Conservation (phyloP, 1,284 basidiomycete species). For the Ceratobasidium papillatum region DNA sequence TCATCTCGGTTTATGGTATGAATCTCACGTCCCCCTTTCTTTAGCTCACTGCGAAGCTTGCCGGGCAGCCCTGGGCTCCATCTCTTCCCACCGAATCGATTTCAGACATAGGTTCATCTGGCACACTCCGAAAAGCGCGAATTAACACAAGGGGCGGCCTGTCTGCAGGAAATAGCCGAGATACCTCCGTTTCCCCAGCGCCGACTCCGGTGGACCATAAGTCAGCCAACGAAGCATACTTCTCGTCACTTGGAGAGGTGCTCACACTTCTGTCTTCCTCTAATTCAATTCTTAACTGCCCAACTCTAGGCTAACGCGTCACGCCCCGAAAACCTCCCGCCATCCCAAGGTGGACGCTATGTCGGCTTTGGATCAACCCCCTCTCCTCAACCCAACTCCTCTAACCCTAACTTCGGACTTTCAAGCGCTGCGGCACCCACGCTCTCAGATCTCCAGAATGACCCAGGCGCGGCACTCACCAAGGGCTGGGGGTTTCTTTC, state of each 20-base stretch:
- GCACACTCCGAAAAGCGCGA: slow-evolving; percentile 67
- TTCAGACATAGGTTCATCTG: slow-evolving; percentile 35
- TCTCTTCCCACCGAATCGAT: slow-evolving; percentile 63
- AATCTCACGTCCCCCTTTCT: slow-evolving; percentile 42
- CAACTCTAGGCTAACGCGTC: slow-evolving; percentile 63
- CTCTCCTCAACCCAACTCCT: slow-evolving; percentile 58
- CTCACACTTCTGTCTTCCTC: slow-evolving; percentile 1
- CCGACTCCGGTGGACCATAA: slow-evolving; percentile 68
- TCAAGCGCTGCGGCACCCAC: slow-evolving; percentile 77
- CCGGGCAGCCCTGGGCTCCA: slow-evolving; percentile 75
- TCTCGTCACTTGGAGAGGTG: slow-evolving; percentile 70
- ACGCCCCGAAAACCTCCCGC: slow-evolving; percentile 75
- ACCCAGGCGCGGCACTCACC: slow-evolving; percentile 76
- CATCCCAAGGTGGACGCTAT: slow-evolving; percentile 86
- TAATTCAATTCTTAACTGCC: slow-evolving; percentile 18
- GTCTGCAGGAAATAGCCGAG: slow-evolving; percentile 62
- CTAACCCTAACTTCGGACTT: slow-evolving; percentile 67
- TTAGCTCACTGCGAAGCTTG: slow-evolving; percentile 74
- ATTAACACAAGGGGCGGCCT: slow-evolving; percentile 50
- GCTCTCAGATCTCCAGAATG: slow-evolving; percentile 77
- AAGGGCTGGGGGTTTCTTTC: slow-evolving; percentile 89
- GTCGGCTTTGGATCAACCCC: slow-evolving; percentile 84
- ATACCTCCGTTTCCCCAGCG: slow-evolving; percentile 57
- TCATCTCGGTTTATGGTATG: slow-evolving; percentile 27
- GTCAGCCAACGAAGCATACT: slow-evolving; percentile 77